Evolutionary conservation across 441 rosid genomes (phyloP).

Genomic region (Croton laevigatus): DNA sequence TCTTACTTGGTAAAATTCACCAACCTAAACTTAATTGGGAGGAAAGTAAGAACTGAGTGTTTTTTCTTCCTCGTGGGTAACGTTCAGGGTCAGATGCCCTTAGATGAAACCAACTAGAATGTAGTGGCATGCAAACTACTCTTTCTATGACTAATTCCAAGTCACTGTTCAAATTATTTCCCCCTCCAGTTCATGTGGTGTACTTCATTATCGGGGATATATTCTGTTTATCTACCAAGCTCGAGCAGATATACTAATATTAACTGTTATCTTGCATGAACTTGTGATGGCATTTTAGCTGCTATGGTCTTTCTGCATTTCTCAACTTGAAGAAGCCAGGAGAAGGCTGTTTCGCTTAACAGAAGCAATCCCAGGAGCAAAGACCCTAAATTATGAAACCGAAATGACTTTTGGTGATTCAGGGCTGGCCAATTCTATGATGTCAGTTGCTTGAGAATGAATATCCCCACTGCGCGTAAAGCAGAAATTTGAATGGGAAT

Average conservation of each 20-base stretch:
- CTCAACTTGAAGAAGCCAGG: constrained; percentile 60
- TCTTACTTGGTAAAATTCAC: neutral
- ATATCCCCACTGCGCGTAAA: neutral
- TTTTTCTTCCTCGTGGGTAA: neutral
- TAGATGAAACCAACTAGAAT: neutral
- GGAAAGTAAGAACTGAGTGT: neutral
- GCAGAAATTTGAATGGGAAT: constrained; percentile 6
- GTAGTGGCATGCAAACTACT: neutral
- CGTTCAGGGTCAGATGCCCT: neutral
- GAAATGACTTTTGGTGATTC: constrained; percentile 70
- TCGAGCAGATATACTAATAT: neutral
- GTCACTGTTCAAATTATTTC: too few relatives aligned
- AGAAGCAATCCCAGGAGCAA: constrained; percentile 83
- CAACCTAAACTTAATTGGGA: neutral
- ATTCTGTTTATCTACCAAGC: neutral
- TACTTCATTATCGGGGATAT: neutral
- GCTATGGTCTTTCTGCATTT: constrained; percentile 81
- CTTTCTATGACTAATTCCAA: neutral
- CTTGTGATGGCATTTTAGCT: constrained; percentile 38
- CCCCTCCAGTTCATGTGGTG: neutral
- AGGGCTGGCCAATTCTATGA: constrained; percentile 85
- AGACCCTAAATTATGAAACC: constrained; percentile 56
- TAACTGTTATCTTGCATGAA: neutral
- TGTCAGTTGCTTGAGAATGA: constrained; percentile 86
- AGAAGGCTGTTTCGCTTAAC: constrained; percentile 64